Percentiles rank a stretch among this genome's conserved stretches.
Conservation (phyloP, 2,329 filamentous ascomycete genomes). For the Colletotrichum sp. region DNA sequence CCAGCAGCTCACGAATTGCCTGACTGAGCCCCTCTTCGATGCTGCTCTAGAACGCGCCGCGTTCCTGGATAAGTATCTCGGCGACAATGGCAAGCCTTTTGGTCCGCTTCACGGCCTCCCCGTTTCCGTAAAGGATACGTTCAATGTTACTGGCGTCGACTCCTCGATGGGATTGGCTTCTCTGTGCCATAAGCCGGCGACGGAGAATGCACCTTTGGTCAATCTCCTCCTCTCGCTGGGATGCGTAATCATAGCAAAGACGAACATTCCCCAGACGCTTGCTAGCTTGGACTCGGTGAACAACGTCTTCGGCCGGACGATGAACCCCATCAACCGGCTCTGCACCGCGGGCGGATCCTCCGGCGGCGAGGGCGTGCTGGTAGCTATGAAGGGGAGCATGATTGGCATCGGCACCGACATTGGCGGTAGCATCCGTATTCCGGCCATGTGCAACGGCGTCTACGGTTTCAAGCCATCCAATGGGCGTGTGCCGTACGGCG, state of each 20-base stretch:
- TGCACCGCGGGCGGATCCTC: slow-evolving; percentile 16
- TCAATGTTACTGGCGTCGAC: slow-evolving; percentile 48
- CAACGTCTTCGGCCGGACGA: slow-evolving; percentile 14
- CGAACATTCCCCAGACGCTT: slow-evolving; percentile 32
- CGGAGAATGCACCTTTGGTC: slow-evolving; percentile 30
- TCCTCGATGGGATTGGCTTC: slow-evolving; percentile 43
- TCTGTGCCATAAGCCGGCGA: slow-evolving; percentile 34
- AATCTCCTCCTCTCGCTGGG: slow-evolving; percentile 33
- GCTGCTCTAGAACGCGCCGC: slow-evolving; percentile 51
- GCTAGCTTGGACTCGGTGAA: slow-evolving; percentile 20
- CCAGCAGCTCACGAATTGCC: slow-evolving; percentile 61
- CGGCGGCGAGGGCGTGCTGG: slow-evolving; percentile 8
- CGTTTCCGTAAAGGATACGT: slow-evolving; percentile 54
- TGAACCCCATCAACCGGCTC: slow-evolving; percentile 15
- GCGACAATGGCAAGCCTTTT: slow-evolving; percentile 42
- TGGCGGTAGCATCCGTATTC: slow-evolving; percentile 16
- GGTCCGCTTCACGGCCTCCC: slow-evolving; percentile 69
- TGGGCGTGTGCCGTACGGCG: slow-evolving; percentile 5
- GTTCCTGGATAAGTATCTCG: slow-evolving; percentile 51
- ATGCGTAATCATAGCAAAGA: slow-evolving; percentile 23
- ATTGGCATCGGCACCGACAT: slow-evolving; percentile 14
- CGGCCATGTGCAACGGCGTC: slow-evolving; percentile 16
- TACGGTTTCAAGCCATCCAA: slow-evolving; percentile 17
- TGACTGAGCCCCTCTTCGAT: slow-evolving; percentile 57
- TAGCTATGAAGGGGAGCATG: slow-evolving; percentile 7